Conservation (phyloP, 192 early-diverging fungal species). For the Oehlia diaphana region DNA sequence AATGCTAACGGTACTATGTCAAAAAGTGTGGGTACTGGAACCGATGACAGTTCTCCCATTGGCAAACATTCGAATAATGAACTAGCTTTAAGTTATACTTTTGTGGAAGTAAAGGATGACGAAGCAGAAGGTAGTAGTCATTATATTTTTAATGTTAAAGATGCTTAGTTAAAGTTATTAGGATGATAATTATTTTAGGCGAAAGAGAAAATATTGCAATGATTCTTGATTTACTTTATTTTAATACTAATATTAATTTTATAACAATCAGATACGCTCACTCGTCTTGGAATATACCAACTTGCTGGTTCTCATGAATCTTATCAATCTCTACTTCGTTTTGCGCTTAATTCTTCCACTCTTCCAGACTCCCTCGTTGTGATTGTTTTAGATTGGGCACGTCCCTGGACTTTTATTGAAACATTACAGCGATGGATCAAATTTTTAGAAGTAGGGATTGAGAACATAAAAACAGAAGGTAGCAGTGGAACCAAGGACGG, state of each 20-base stretch:
- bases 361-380: conserved; percentile 66
- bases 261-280: conserved; percentile 51
- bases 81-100: conserved; percentile 82
- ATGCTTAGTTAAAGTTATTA: not conserved
- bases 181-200: not conserved
- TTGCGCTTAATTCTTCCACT: conserved; percentile 68
- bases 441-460: conserved; percentile 61
- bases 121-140: conserved; percentile 67
- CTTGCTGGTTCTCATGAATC: conserved; percentile 67
- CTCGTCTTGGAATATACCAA: conserved; percentile 80
- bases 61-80: conserved; percentile 59
- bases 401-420: conserved; percentile 85
- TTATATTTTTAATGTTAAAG: not conserved
- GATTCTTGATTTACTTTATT: not conserved
- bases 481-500: conserved; percentile 38
- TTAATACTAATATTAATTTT: not conserved
- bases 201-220: conserved; percentile 28
- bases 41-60: conserved; percentile 39
- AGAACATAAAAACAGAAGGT: conserved; percentile 55
- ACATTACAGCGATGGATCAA: conserved; percentile 77
- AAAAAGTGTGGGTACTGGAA: conserved; percentile 44
- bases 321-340: conserved; percentile 68
- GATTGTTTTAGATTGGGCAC: conserved; percentile 87
- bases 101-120: conserved; percentile 84
- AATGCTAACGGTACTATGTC: conserved; percentile 43